A percentile compares a stretch with the other conserved stretches of the same genome.
Evolutionary conservation across 805 yeast genomes (phyloP).

Genomic region (Lipomyces yamanashiensis): DNA sequence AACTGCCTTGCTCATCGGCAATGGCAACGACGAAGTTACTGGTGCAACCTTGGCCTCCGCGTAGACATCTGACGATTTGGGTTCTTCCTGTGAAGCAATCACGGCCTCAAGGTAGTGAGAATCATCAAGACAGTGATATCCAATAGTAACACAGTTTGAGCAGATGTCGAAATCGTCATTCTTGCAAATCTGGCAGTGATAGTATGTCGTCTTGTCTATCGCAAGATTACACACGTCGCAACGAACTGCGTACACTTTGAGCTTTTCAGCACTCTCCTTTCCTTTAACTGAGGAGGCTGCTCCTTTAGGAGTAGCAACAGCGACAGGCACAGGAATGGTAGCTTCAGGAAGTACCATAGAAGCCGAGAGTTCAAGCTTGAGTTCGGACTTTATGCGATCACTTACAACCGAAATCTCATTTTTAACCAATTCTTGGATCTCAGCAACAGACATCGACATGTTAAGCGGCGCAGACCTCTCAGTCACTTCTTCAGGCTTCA

Average conservation of each 20-base stretch:
- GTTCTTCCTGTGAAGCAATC: background rate
- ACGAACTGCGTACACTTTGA: constrained; percentile 12
- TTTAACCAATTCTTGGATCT: constrained; percentile 13
- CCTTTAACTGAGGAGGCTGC: background rate
- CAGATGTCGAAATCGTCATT: constrained; percentile 33
- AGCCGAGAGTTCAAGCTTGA: constrained; percentile 8
- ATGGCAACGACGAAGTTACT: background rate
- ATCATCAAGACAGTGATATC: constrained; percentile 31
- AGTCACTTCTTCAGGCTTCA: background rate
- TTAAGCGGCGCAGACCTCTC: background rate
- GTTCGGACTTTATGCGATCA: constrained; percentile 13
- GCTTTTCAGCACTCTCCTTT: background rate
- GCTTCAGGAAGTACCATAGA: background rate
- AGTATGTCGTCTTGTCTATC: constrained; percentile 16
- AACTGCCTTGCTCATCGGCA: background rate
- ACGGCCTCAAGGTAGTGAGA: constrained; percentile 22
- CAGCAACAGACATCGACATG: constrained; percentile 1
- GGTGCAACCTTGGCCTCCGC: background rate
- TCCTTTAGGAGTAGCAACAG: background rate
- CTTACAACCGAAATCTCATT: constrained; percentile 12
- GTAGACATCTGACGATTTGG: background rate
- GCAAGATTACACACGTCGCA: constrained; percentile 26
- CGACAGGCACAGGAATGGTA: background rate
- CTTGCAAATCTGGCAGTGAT: constrained; percentile 31
- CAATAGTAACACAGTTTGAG: constrained; percentile 21